These are phyloP conservation scores for Adiantum capillusveneris DNA, from an alignment of 75 land plant genomes.

Conservation along the genomic window DNA sequence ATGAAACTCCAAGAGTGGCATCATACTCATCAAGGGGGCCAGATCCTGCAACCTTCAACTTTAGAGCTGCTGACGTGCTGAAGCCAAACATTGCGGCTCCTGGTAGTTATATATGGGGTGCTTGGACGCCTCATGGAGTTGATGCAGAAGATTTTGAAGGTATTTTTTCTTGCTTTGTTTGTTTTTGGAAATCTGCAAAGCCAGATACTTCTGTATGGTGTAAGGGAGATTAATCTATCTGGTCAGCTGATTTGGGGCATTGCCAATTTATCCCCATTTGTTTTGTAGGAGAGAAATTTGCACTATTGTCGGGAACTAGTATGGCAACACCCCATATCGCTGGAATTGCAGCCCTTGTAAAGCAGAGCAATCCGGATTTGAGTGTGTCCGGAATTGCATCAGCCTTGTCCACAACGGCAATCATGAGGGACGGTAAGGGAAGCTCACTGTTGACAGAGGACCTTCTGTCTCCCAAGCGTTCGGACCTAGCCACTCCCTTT, in stretches of 20 bases:
- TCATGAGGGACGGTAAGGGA: slow-evolving; percentile 47
- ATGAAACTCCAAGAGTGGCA: slow-evolving; percentile 46
- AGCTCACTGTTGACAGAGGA: slow-evolving; percentile 58
- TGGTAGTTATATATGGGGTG: slow-evolving; percentile 75
- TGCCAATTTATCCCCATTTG: not conserved
- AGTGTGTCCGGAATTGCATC: slow-evolving; percentile 77
- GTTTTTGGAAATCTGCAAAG: not conserved
- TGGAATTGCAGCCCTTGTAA: slow-evolving; percentile 73
- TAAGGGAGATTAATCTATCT: not conserved
- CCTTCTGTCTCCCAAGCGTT: slow-evolving; percentile 4
- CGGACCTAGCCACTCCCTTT: slow-evolving; percentile 50
- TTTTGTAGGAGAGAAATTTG: slow-evolving; percentile 51
- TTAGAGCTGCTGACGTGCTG: slow-evolving; percentile 53
- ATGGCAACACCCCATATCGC: slow-evolving; percentile 90
- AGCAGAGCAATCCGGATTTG: slow-evolving; percentile 55
- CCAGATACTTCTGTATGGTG: not conserved
- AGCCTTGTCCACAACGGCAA: slow-evolving; percentile 70
- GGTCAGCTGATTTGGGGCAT: not conserved
- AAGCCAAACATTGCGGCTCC: slow-evolving; percentile 88
- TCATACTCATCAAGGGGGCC: slow-evolving; percentile 87
- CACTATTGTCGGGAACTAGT: slow-evolving; percentile 81
- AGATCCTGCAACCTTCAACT: slow-evolving; percentile 32
- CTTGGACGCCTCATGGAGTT: slow-evolving; percentile 77
- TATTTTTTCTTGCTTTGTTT: no score
- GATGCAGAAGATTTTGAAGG: slow-evolving; percentile 48